phyloP scores from a whole-genome alignment of 345 rosid species.

The Pseudoturritis turrita region DNA sequence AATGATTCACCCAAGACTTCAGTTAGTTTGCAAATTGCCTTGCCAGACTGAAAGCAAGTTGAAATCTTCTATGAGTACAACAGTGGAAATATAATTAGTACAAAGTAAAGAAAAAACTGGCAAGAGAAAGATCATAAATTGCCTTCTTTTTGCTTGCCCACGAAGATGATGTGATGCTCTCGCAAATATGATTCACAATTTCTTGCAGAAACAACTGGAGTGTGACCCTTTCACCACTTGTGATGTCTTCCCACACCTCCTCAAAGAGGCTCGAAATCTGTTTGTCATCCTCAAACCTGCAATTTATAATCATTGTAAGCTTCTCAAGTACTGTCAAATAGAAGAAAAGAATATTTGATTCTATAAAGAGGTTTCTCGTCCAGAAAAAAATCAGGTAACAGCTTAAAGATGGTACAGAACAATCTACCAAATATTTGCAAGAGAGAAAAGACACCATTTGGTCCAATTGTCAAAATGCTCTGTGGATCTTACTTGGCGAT shows the following conservation, averaged over 20 bases:
- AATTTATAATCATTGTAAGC: conserved; percentile 4
- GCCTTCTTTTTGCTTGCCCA: conserved; percentile 92
- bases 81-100: not conserved
- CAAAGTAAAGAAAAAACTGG: not conserved
- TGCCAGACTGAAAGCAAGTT: conserved; percentile 59
- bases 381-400: not conserved
- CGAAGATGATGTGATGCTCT: conserved; percentile 73
- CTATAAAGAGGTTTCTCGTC: not conserved
- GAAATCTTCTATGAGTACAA: conserved; percentile 5
- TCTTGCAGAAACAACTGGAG: conserved; percentile 78
- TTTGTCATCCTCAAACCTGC: conserved; percentile 96
- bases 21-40: conserved; percentile 73
- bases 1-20: conserved; percentile 84
- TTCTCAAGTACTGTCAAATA: not conserved
- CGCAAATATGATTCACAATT: conserved; percentile 70
- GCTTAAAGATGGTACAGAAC: not conserved
- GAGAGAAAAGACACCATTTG: not conserved
- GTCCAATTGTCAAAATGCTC: not conserved
- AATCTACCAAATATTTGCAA: not conserved
- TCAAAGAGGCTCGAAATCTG: conserved; percentile 73
- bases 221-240: conserved; percentile 79
- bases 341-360: not conserved
- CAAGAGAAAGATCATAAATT: not conserved
- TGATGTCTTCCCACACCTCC: conserved; percentile 95
- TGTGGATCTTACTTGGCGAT: not conserved